Percentiles rank a stretch among this genome's conserved stretches.
Conservation (phyloP, 768 basidiomycete species). For the Scleroderma citrinum region DNA sequence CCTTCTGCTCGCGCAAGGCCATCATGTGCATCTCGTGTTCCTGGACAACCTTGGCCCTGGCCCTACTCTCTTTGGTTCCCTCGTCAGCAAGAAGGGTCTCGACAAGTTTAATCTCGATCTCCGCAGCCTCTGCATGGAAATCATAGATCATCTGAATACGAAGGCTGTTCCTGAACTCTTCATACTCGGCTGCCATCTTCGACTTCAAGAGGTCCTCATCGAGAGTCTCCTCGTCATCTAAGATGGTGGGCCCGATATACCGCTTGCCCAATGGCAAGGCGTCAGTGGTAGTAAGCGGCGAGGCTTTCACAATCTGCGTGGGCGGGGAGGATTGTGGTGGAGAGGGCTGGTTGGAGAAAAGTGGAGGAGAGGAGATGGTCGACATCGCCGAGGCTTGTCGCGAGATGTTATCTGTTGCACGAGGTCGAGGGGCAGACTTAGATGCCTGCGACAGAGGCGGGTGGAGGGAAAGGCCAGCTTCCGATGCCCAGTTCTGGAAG, state of each 20-base stretch:
- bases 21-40: conserved; percentile 29
- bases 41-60: conserved; percentile 23
- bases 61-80: conserved; percentile 26
- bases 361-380: conserved; percentile 12
- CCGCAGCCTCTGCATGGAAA: conserved; percentile 25
- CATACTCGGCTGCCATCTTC: conserved; percentile 29
- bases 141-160: conserved; percentile 32
- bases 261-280: conserved; percentile 22
- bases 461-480: conserved; percentile 21
- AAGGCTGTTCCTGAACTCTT: conserved; percentile 24
- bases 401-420: conserved; percentile 25
- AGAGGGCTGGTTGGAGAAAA: conserved; percentile 10
- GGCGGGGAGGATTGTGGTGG: conserved; percentile 25
- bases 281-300: conserved; percentile 18
- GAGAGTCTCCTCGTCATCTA: conserved; percentile 25
- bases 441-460: conserved; percentile 10
- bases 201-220: conserved; percentile 25
- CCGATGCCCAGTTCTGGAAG: conserved; percentile 29
- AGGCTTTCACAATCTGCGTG: conserved; percentile 16
- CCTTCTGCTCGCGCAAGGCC: conserved; percentile 28
- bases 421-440: conserved; percentile 12
- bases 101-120: conserved; percentile 26
- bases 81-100: conserved; percentile 18
- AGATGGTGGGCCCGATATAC: conserved; percentile 27
- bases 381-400: conserved; percentile 25